Conservation (phyloP, 352 stramenopile species). For the Pythium periplocum region DNA sequence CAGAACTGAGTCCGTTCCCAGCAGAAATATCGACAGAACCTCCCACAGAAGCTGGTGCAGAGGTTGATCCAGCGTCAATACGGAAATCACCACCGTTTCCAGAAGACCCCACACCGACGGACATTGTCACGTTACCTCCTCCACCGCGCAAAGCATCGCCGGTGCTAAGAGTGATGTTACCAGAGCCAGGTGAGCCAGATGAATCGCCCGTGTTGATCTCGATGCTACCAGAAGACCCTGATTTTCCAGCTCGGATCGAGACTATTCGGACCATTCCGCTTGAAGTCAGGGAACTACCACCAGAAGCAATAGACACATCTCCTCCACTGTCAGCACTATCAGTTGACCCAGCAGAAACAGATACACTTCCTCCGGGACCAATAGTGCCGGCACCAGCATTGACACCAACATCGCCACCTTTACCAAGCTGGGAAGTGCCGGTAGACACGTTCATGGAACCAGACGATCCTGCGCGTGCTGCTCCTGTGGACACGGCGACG, state of each 20-base stretch:
- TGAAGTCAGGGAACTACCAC: conserved; percentile 41
- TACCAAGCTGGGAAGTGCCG: conserved; percentile 42
- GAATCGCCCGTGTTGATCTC: conserved; percentile 57
- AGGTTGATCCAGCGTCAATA: conserved; percentile 25
- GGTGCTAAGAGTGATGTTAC: conserved; percentile 63
- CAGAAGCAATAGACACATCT: conserved; percentile 43
- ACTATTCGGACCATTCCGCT: conserved; percentile 41
- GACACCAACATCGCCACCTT: conserved; percentile 50
- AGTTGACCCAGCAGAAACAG: conserved; percentile 37
- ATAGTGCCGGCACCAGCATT: conserved; percentile 38
- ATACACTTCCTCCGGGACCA: conserved; percentile 40
- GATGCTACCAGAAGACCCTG: conserved; percentile 68
- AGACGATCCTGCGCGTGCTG: conserved; percentile 39
- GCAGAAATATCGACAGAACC: conserved; percentile 40
- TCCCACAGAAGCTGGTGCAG: conserved; percentile 19
- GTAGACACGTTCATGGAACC: conserved; percentile 67
- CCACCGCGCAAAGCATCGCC: conserved; percentile 39
- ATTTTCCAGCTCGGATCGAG: conserved; percentile 53
- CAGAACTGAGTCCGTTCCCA: conserved; percentile 34
- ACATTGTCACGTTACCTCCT: conserved; percentile 58
- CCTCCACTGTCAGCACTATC: conserved; percentile 39
- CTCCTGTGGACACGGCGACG: conserved; percentile 42
- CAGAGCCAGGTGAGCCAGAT: conserved; percentile 40
- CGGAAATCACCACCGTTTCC: conserved; percentile 50
- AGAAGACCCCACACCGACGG: conserved; percentile 32